Evolutionary conservation across 805 yeast species (phyloP), one percentile per base, ranked within the genome.

Genomic region (Saitoella complicata): DNA sequence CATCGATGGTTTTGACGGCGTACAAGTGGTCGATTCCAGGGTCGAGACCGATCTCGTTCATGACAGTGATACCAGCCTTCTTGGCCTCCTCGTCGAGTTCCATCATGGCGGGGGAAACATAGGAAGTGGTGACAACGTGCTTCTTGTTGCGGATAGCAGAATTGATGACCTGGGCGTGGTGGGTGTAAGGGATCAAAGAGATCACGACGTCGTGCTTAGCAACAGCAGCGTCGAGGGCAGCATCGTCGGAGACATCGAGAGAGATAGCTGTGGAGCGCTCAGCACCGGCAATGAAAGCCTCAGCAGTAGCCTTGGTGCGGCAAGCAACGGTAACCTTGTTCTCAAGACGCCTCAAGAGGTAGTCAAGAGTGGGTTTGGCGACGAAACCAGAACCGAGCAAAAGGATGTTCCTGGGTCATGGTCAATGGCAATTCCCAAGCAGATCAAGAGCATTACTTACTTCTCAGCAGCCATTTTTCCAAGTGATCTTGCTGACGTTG

Each of bases 1-100:
- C 98, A 60, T 84, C 94, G 61, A 91, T 84, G 55, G 97, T 85
- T 75, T 91, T 91, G 63, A 91, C 94, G 42, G 98, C 98, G 63
- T 91, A 91, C 66, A 91, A 75, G 68, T 91, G 98, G 67, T 91
- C 98, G 55, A 91, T 73, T 75, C 98, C 98, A 52, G 98, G 98
- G 64, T 91, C 98, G 63, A 91, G 75, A 58, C 98, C 98, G 55
- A 91, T 91, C 71, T 91, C 98, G 69, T 91, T 91, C 94, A 91
- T 85, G 39, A 91, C 97, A 44, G 88, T 77, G 58, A 91, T 87
- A 48, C 98, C 98, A 35, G 98, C 97, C 57, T 80, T 80, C 63
- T 81, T 77, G 67, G 86, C 50, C 45, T 42, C 46, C 32, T 46
- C 50, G 32, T 50, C 54, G 6, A 51, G 46, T 4, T 49, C 54